These are phyloP conservation scores for Alternaria triticina DNA, from an alignment of 2,329 filamentous ascomycete species.

Conservation along the genomic window DNA sequence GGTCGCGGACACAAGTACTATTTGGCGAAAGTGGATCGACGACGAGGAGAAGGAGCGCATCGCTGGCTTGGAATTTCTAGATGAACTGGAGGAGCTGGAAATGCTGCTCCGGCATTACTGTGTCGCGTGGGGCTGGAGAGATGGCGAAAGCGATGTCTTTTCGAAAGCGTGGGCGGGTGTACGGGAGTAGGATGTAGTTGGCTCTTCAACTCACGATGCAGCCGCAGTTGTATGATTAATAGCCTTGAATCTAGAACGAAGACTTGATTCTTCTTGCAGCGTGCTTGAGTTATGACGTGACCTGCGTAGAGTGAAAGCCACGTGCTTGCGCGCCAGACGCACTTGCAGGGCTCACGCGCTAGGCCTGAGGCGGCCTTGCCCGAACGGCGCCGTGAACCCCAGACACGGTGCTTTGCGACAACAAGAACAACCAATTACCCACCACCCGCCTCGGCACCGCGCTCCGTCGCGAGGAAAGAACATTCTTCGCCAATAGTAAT, in stretches of 20 bases:
- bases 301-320: neutral
- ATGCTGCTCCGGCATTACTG: slow-evolving; percentile 88
- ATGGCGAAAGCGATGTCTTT: slow-evolving; percentile 48
- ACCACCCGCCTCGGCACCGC: neutral
- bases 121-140: slow-evolving; percentile 85
- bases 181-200: slow-evolving; percentile 19
- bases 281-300: neutral
- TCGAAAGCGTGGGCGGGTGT: slow-evolving; percentile 41
- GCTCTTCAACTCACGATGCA: neutral
- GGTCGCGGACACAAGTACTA: slow-evolving; percentile 67
- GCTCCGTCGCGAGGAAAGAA: neutral
- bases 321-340: slow-evolving; percentile 8
- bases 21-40: slow-evolving; percentile 79
- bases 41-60: slow-evolving; percentile 78
- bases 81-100: slow-evolving; percentile 95
- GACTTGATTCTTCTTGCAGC: neutral
- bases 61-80: slow-evolving; percentile 80
- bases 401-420: slow-evolving; percentile 14
- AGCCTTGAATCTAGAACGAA: neutral
- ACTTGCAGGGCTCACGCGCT: slow-evolving; percentile 11
- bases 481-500: neutral
- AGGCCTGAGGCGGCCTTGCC: slow-evolving; percentile 11
- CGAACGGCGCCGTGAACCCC: slow-evolving; percentile 17
- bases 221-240: neutral
- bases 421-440: slow-evolving; percentile 1